Percentiles rank a stretch among this genome's conserved stretches.
Conservation (phyloP, 2,329 filamentous ascomycete genomes). For the Alternaria sp. region DNA sequence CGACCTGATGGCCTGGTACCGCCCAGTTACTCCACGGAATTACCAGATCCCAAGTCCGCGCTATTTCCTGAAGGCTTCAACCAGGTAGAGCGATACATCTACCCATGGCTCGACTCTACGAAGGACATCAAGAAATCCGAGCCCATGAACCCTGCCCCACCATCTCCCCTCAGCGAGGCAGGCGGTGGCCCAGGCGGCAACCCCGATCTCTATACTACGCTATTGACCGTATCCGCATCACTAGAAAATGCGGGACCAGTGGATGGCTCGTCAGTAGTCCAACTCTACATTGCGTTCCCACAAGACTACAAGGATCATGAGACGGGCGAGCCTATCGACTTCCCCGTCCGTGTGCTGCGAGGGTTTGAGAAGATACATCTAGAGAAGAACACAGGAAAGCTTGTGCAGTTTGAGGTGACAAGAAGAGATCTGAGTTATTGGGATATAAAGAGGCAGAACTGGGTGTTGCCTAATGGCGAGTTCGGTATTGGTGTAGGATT, state of each 20-base stretch:
- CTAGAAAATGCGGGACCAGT: conserved; percentile 70
- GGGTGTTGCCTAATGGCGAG: conserved; percentile 49
- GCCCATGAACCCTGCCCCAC: conserved; percentile 65
- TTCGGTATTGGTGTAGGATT: conserved; percentile 45
- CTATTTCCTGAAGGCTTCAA: conserved; percentile 69
- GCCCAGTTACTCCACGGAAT: conserved; percentile 59
- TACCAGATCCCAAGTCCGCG: conserved; percentile 65
- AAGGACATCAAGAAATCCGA: conserved; percentile 57
- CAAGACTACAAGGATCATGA: conserved; percentile 51
- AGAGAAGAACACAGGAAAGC: conserved; percentile 26
- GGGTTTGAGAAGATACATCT: conserved; percentile 56
- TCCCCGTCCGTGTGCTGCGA: conserved; percentile 55
- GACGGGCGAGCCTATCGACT: conserved; percentile 64
- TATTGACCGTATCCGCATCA: conserved; percentile 61
- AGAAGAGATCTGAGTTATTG: conserved; percentile 54
- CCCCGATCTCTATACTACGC: conserved; percentile 68
- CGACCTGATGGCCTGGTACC: conserved; percentile 48
- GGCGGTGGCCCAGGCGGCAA: conserved; percentile 75
- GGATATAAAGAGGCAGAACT: conserved; percentile 52
- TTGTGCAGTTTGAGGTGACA: conserved; percentile 50
- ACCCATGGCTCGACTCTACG: conserved; percentile 69
- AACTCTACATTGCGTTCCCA: conserved; percentile 64
- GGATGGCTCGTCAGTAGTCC: conserved; percentile 63
- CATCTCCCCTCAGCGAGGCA: conserved; percentile 63
- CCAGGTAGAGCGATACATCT: conserved; percentile 74